Evolutionary conservation across 306 rosid species (phyloP), one percentile per base, ranked within the genome.

Genomic region (Begonia loranthoides): DNA sequence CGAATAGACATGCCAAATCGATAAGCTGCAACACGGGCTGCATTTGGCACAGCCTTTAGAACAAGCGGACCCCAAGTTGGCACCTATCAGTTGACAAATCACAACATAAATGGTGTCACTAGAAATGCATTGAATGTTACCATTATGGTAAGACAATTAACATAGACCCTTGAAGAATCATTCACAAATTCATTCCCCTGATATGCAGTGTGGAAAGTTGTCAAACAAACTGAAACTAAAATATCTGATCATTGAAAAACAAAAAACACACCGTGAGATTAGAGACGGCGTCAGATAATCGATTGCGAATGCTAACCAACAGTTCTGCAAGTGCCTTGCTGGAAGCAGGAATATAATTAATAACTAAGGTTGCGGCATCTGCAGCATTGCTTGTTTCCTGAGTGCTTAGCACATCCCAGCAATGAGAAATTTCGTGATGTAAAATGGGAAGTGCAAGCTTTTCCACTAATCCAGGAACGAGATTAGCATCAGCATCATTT

Each of bases 361-460:
- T 84, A 13, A 90, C 77, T 77, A 78, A 70, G 66, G 80, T 78
- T 40, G 86, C 82, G 38, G 95, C 92, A 57, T 75, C 67, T 67
- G 81, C 85, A 9, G 85, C 92, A 54, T 85, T 85, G 49, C 55
- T 51, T 13, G 97, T 82, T 69, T 90, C 94, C 41, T 50, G 74
- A 12, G 74, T 76, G 66, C 97, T 90, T 41, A 85, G 86, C 79
- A 82, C 72, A 59, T 90, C 92, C 97, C 97, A 90, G 66, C 95
- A 90, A 62, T 82, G 77, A 67, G 67, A 69, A 73, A 90, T 66
- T 66, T 82, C 85, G 52, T 80, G 78, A 57, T 80, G 97, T 72
- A 90, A 82, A 73, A 85, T 76, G 48, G 94, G 97, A 54, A 90
- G 80, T 50, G 97, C 95, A 57, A 90, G 83, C 77, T 82, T 85